Evolutionary conservation across 768 basidiomycete genomes (phyloP), one percentile per base, ranked within the genome.

Genomic region (Cyathus striatus): DNA sequence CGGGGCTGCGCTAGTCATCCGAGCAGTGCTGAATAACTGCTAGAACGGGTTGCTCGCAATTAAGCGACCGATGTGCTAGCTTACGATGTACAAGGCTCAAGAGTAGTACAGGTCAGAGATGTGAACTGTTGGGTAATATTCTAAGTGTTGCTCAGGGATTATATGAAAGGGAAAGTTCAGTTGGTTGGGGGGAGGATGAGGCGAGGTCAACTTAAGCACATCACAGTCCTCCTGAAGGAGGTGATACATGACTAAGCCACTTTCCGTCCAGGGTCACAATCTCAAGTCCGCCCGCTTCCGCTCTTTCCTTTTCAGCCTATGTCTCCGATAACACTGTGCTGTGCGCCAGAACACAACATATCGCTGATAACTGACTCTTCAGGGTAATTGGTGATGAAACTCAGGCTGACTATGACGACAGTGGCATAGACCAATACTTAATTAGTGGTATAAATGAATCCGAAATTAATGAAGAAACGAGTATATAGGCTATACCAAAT

Each of bases 221-320:
- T 37, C 35, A 37, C 35, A 3, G 20, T 20, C 20, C 35, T 37
- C 35, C 35, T 37, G 14, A 37, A 37, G 35, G 9, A 37, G 14
- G 35, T 20, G 35, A 37, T 37, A 37, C n/a, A 14, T 37, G 35
- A 37, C 35, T 37, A 37, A 37, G 35, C 35, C 3, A 82, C 54
- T 72, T 66, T 51, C 77, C 72, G 67, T 64, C 82, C 21, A 76
- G 70, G 39, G 92, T 62, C 3, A 90, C 79, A 68, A 92, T 91
- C 30, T 74, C 70, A 36, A 92, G 66, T 27, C 83, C 85, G 30
- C 9, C n/a, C n/a, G n/a, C n/a, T 32, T 32, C 17, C 30, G 30
- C 17, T 16, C 30, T n/a, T 32, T n/a, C n/a, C n/a, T n/a, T n/a
- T n/a, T n/a, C n/a, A n/a, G n/a, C n/a, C n/a, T n/a, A 32, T 32